Conservation (phyloP, 192 early-diverging fungal species). For the Linnemannia elongata region DNA sequence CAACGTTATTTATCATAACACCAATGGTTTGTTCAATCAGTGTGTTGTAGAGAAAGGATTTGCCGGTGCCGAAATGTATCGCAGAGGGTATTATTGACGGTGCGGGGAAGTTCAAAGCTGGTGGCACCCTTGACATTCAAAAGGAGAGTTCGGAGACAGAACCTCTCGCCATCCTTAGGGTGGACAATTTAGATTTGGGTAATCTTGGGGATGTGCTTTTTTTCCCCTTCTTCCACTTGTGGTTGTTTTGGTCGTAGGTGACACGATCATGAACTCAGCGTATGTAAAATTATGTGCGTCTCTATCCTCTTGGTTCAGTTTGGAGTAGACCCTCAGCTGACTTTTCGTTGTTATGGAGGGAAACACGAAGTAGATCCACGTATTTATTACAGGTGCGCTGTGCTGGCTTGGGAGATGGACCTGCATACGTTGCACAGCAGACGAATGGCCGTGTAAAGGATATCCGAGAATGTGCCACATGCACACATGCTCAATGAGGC, state of each 20-base stretch:
- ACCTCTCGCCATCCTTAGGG: background rate
- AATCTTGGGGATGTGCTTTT: background rate
- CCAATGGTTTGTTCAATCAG: conserved; percentile 1
- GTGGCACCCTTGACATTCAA: too few species aligned
- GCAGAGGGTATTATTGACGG: too few species aligned
- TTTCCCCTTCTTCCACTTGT: background rate
- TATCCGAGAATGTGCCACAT: background rate
- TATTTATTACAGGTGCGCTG: too few species aligned
- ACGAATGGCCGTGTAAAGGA: background rate
- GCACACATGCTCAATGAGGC: background rate
- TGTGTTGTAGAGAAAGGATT: conserved; percentile 34
- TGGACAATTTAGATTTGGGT: background rate
- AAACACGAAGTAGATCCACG: too few species aligned
- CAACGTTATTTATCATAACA: background rate
- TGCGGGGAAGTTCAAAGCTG: too few species aligned
- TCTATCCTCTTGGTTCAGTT: background rate
- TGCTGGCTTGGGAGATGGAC: too few species aligned
- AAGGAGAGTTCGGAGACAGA: too few species aligned
- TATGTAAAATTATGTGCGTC: background rate
- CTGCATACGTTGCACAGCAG: background rate
- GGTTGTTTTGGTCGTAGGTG: background rate
- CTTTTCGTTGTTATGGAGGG: background rate
- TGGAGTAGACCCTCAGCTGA: background rate
- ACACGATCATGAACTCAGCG: background rate
- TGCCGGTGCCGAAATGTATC: conserved; percentile 3